Evolutionary conservation across 2,329 filamentous ascomycete species (phyloP).

Genomic region (Cadophora gregata): DNA sequence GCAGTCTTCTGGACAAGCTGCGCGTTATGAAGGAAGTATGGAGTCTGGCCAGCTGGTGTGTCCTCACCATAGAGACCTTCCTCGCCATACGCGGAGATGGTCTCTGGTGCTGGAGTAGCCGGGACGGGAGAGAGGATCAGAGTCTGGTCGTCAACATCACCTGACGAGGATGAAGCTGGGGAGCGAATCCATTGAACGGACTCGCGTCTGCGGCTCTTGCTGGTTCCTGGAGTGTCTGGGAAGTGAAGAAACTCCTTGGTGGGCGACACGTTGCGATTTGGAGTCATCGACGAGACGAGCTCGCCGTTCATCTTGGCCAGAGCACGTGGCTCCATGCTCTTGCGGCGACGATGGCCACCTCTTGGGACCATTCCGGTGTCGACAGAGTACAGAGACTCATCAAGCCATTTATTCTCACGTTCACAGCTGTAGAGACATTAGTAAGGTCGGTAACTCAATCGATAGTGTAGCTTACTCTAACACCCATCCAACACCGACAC

Average conservation of each 20-base stretch:
- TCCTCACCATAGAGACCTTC: constrained; percentile 41
- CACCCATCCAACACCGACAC: constrained; percentile 88
- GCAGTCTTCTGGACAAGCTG: constrained; percentile 43
- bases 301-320: constrained; percentile 73
- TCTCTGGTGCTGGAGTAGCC: constrained; percentile 42
- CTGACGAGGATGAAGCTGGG: constrained; percentile 31
- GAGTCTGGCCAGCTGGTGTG: constrained; percentile 41
- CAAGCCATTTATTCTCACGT: constrained; percentile 76
- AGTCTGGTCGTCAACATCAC: constrained; percentile 33
- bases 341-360: constrained; percentile 73
- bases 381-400: constrained; percentile 72
- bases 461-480: constrained; percentile 70
- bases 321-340: constrained; percentile 80
- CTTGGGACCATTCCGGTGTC: constrained; percentile 72
- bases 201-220: constrained; percentile 41
- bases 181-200: constrained; percentile 44
- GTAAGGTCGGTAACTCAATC: constrained; percentile 40
- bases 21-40: constrained; percentile 43
- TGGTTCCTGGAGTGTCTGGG: constrained; percentile 40
- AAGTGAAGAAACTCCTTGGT: constrained; percentile 42
- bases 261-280: constrained; percentile 38
- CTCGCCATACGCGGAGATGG: constrained; percentile 41
- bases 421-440: constrained; percentile 64
- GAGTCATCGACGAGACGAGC: constrained; percentile 52
- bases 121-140: constrained; percentile 42